Base-by-base conservation (phyloP, 345 rosid genomes). In the Erodium maritimum region DNA sequence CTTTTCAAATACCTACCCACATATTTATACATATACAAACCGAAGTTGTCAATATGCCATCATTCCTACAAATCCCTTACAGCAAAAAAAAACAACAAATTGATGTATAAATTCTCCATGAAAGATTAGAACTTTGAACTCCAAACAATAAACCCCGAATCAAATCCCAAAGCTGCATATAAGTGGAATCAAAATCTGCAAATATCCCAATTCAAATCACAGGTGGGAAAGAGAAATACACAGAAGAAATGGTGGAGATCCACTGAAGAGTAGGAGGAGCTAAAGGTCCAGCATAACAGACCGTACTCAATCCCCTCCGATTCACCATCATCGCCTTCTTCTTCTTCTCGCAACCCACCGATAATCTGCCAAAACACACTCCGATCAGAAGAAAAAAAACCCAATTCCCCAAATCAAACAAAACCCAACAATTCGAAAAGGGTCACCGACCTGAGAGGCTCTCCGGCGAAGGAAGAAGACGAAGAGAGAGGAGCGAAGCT, bases 231-330 rank as follows among this genome's bases (percentile, higher is more conserved):
- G 46, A 57, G 58, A 61, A 64, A 59, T 78, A 91, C 99, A 54
- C 73, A 73, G 93, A 82, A 55, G 88, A 76, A 50, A 86, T 48
- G 13, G 82, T 46, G 16, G 94, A 81, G 73, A 93, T 71, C 95
- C 81, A 88, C 74, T 85, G 96, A 54, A 93, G 75, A 69, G 70
- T 86, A 24, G 53, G 72, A 20, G 66, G 58, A 21, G 80, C 58
- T 52, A 88, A 50, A 29, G 86, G 82, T 52, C 78, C 74, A 42
- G 93, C 83, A 54, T 64, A 77, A 61, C 94, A 88, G 51, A 88
- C 86, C 51, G 76, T 79, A 59, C 83, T 64, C 2, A 65, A 73
- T 64, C 82, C 78, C 72, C 86, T 69, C 65, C 1, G 64, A 25
- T 59, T 77, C 75, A 58, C 69, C 67, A 50, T 74, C 33, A 54